A percentile compares a stretch with the other conserved stretches of the same genome.
These are phyloP conservation scores for Lipomyces yamadae DNA, from an alignment of 805 yeast species.

Conservation along the genomic window DNA sequence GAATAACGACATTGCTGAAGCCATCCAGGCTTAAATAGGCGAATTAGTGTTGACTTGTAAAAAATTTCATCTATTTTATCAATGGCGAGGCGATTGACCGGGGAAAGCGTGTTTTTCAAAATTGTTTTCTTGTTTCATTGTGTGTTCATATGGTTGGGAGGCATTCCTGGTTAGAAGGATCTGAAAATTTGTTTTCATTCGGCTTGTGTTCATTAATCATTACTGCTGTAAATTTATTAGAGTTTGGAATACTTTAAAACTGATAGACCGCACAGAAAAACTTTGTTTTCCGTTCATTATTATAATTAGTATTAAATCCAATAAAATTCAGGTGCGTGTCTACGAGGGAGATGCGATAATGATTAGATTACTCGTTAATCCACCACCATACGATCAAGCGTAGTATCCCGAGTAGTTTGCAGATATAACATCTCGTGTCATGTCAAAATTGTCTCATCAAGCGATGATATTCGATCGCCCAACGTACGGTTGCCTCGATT, in stretches of 20 bases:
- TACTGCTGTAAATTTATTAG: constrained; percentile 5
- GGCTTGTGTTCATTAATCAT: constrained; percentile 12
- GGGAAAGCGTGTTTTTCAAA: background rate
- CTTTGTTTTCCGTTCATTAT: background rate
- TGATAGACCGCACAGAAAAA: background rate
- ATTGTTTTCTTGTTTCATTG: constrained; percentile 3
- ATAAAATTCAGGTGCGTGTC: too few relatives aligned
- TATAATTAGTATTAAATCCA: too few relatives aligned
- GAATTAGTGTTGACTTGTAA: background rate
- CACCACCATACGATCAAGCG: too few relatives aligned
- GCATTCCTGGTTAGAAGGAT: constrained; percentile 10
- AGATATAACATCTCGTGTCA: too few relatives aligned
- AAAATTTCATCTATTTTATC: background rate
- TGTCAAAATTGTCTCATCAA: too few relatives aligned
- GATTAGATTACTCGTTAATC: too few relatives aligned
- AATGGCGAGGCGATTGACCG: background rate
- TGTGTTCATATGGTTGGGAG: constrained; percentile 24
- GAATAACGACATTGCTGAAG: constrained; percentile 23
- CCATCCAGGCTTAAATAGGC: constrained; percentile 24
- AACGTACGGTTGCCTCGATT: too few relatives aligned
- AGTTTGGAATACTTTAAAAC: background rate
- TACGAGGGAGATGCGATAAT: too few relatives aligned
- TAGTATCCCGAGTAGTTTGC: too few relatives aligned
- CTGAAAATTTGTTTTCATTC: constrained; percentile 5
- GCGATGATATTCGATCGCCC: too few relatives aligned